phyloP scores from a whole-genome alignment of 2,329 filamentous ascomycete genomes.

The Fusarium domesticum region DNA sequence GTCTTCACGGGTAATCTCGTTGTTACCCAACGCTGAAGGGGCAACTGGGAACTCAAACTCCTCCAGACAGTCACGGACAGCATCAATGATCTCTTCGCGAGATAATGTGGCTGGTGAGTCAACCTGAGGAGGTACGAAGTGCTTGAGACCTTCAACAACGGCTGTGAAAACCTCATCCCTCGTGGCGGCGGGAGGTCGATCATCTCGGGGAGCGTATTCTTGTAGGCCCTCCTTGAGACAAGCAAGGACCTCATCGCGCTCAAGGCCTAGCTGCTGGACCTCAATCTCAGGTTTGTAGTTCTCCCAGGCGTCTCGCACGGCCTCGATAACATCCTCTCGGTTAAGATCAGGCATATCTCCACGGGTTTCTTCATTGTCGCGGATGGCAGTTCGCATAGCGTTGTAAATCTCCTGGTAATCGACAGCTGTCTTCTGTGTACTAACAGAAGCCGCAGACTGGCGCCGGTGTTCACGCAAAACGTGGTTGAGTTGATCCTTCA shows the following conservation, averaged over 20 bases:
- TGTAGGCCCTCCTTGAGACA: slow-evolving; percentile 84
- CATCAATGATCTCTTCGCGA: slow-evolving; percentile 77
- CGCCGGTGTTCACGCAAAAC: slow-evolving; percentile 73
- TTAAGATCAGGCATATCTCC: slow-evolving; percentile 49
- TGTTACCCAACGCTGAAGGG: slow-evolving; percentile 50
- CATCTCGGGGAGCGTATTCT: slow-evolving; percentile 61
- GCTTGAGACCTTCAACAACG: slow-evolving; percentile 79
- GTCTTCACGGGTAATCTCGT: slow-evolving; percentile 57
- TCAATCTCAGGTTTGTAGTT: slow-evolving; percentile 92
- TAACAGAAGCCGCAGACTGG: slow-evolving; percentile 61
- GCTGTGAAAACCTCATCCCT: slow-evolving; percentile 83
- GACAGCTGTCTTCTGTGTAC: slow-evolving; percentile 58
- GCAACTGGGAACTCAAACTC: slow-evolving; percentile 74
- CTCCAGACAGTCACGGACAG: slow-evolving; percentile 82
- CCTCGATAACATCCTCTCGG: slow-evolving; percentile 80
- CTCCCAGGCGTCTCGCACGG: slow-evolving; percentile 88
- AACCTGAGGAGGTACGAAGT: slow-evolving; percentile 72
- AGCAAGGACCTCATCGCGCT: slow-evolving; percentile 83
- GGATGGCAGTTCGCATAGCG: slow-evolving; percentile 72
- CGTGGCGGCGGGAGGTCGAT: slow-evolving; percentile 59
- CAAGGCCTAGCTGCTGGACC: slow-evolving; percentile 83
- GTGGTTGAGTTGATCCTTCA: slow-evolving; percentile 80
- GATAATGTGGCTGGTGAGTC: slow-evolving; percentile 68
- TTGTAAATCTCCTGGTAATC: slow-evolving; percentile 86
- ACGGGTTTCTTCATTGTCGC: slow-evolving; percentile 53